These are phyloP conservation scores for Cladorrhinum samala DNA, from an alignment of 495 filamentous ascomycete species.

Conservation along the genomic window DNA sequence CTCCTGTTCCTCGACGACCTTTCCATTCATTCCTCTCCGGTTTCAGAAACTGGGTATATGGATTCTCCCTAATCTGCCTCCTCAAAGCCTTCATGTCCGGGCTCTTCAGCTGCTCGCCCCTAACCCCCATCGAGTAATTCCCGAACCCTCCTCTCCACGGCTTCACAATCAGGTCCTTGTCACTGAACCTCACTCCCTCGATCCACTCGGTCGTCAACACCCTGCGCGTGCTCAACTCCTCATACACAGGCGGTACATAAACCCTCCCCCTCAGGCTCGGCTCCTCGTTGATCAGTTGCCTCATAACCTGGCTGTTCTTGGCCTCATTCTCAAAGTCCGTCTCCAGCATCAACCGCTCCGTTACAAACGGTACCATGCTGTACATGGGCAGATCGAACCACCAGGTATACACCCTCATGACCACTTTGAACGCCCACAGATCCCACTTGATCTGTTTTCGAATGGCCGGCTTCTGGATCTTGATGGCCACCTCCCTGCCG, in stretches of 20 bases:
- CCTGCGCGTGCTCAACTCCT: conserved; percentile 72
- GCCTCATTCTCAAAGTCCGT: conserved; percentile 94
- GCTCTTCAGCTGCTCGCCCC: conserved; percentile 57
- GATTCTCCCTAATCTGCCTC: conserved; percentile 36
- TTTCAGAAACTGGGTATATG: conserved; percentile 55
- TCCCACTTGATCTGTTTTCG: conserved; percentile 85
- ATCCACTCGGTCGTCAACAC: conserved; percentile 98
- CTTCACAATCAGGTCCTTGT: conserved; percentile 67
- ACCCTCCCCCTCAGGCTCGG: conserved; percentile 69
- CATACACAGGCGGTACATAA: conserved; percentile 80
- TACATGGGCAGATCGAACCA: conserved; percentile 88
- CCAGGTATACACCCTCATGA: conserved; percentile 67
- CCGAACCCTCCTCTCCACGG: conserved; percentile 73
- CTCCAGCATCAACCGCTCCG: conserved; percentile 78
- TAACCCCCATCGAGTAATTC: conserved; percentile 68
- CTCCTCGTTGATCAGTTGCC: conserved; percentile 66
- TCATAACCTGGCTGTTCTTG: conserved; percentile 79
- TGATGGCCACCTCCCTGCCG: conserved; percentile 86
- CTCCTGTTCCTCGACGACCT: conserved; percentile 61
- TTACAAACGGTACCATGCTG: conserved; percentile 80
- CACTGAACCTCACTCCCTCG: conserved; percentile 86
- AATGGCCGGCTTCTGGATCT: conserved; percentile 96
- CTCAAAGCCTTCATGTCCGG: conserved; percentile 38
- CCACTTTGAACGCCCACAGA: conserved; percentile 87
- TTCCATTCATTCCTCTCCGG: conserved; percentile 75